Conservation (phyloP, 2,329 filamentous ascomycete genomes). For the Calonectria hongkongensis region DNA sequence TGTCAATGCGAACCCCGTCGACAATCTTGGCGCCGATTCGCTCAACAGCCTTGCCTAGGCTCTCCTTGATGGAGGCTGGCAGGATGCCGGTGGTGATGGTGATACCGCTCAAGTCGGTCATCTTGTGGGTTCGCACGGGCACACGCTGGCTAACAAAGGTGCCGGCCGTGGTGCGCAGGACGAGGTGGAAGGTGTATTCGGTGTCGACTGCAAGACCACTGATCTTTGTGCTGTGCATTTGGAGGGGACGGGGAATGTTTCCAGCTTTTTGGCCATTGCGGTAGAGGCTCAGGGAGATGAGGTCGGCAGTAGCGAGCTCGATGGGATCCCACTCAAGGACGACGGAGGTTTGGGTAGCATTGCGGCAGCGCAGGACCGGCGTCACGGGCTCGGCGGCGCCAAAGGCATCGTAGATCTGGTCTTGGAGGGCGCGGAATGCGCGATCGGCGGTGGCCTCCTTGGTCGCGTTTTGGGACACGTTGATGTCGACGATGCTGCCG, state of each 20-base stretch:
- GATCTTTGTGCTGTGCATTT: conserved; percentile 97
- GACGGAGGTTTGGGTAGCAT: conserved; percentile 98
- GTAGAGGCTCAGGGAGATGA: conserved; percentile 92
- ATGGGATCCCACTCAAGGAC: conserved; percentile 99
- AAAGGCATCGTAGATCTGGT: conserved; percentile 90
- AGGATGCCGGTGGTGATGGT: conserved; percentile 94
- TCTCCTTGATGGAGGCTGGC: conserved; percentile 82
- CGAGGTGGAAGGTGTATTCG: conserved; percentile 95
- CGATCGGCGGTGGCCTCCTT: conserved; percentile 85
- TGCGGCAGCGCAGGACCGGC: conserved; percentile 91
- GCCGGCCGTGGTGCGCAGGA: conserved; percentile 92
- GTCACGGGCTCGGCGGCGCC: conserved; percentile 85
- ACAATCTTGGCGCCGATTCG: conserved; percentile 94
- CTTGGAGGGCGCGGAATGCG: conserved; percentile 89
- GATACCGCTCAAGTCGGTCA: conserved; percentile 97
- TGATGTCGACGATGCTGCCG: conserved; percentile 98
- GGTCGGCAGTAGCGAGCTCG: conserved; percentile 91
- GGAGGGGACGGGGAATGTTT: conserved; percentile 89
- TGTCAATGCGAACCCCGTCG: conserved; percentile 94
- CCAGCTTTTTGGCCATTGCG: conserved; percentile 98
- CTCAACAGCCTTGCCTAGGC: conserved; percentile 84
- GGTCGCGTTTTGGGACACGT: conserved; percentile 88
- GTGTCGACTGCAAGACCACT: conserved; percentile 96
- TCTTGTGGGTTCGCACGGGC: conserved; percentile 94
- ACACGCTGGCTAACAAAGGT: conserved; percentile 90